These are phyloP conservation scores for Pichia sp. DNA, from an alignment of 1,139 yeast species.

Conservation along the genomic window DNA sequence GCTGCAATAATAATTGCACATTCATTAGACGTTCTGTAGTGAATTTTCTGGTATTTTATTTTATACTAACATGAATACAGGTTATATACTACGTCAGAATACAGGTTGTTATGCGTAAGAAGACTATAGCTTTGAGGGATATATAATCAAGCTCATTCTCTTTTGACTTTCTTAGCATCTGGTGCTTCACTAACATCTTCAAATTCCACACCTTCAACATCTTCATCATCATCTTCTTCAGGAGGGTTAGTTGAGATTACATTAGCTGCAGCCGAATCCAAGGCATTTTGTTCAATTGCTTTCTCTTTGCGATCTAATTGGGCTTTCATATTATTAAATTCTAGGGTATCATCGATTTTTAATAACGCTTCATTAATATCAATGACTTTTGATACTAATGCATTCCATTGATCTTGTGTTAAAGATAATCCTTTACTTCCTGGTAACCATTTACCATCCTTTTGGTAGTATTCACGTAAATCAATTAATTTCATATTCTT, in stretches of 20 bases:
- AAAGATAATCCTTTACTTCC: slow-evolving; percentile 83
- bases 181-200: slow-evolving; percentile 19
- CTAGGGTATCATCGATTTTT: slow-evolving; percentile 34
- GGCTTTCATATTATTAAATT: slow-evolving; percentile 10
- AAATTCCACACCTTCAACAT: slow-evolving; percentile 17
- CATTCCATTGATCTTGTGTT: slow-evolving; percentile 63
- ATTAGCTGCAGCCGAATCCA: neutral
- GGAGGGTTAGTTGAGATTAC: neutral
- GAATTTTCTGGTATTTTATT: too few relatives aligned
- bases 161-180: slow-evolving; percentile 16
- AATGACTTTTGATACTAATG: slow-evolving; percentile 45
- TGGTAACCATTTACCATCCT: slow-evolving; percentile 57
- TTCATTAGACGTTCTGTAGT: too few relatives aligned
- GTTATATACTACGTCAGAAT: neutral
- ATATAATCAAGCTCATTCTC: neutral
- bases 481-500: slow-evolving; percentile 63
- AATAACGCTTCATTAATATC: slow-evolving; percentile 57
- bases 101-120: too few relatives aligned
- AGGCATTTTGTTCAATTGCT: slow-evolving; percentile 7
- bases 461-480: slow-evolving; percentile 72
- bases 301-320: slow-evolving; percentile 1
- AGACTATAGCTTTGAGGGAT: neutral
- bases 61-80: neutral
- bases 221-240: slow-evolving; percentile 16
- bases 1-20: too few relatives aligned